A percentile compares a stretch with the other conserved stretches of the same genome.
These are phyloP conservation scores for Annulohypoxylon bovei DNA, from an alignment of 495 filamentous ascomycete genomes.

Conservation along the genomic window DNA sequence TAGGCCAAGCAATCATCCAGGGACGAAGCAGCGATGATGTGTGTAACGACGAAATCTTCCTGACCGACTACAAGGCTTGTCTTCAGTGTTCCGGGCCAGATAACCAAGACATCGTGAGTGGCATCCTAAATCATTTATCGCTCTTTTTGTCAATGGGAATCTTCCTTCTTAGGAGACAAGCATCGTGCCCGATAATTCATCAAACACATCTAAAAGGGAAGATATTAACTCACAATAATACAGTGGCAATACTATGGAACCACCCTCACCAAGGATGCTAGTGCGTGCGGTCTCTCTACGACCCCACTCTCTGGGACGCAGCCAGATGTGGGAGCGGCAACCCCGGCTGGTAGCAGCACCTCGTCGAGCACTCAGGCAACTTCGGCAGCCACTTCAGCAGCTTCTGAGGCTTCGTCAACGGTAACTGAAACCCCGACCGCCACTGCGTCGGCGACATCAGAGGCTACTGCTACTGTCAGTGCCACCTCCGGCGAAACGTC, in stretches of 20 bases:
- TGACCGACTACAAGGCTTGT: slow-evolving; percentile 53
- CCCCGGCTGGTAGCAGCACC: slow-evolving; percentile 21
- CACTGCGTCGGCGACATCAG: neutral
- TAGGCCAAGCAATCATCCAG: slow-evolving; percentile 56
- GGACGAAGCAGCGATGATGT: slow-evolving; percentile 45
- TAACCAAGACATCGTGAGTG: slow-evolving; percentile 42
- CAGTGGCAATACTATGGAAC: slow-evolving; percentile 61
- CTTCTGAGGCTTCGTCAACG: slow-evolving; percentile 3
- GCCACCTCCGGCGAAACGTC: neutral
- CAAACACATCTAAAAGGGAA: neutral
- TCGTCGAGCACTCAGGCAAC: slow-evolving; percentile 8
- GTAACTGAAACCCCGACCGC: slow-evolving; percentile 6
- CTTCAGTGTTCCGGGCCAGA: slow-evolving; percentile 58
- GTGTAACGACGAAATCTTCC: slow-evolving; percentile 56
- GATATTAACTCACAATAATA: slow-evolving; percentile 38
- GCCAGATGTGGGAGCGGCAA: slow-evolving; percentile 37
- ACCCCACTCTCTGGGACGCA: slow-evolving; percentile 48
- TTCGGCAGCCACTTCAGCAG: slow-evolving; percentile 1
- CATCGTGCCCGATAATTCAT: neutral
- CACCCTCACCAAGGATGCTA: slow-evolving; percentile 47
- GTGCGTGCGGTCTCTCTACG: slow-evolving; percentile 53
- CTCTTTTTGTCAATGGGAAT: neutral
- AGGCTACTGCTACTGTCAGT: neutral
- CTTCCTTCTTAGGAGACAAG: too few relatives aligned
- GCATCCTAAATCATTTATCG: neutral